A percentile compares a stretch with the other conserved stretches of the same genome.
These are phyloP conservation scores for Aspergillus hancockii DNA, from an alignment of 495 filamentous ascomycete species.

Conservation along the genomic window DNA sequence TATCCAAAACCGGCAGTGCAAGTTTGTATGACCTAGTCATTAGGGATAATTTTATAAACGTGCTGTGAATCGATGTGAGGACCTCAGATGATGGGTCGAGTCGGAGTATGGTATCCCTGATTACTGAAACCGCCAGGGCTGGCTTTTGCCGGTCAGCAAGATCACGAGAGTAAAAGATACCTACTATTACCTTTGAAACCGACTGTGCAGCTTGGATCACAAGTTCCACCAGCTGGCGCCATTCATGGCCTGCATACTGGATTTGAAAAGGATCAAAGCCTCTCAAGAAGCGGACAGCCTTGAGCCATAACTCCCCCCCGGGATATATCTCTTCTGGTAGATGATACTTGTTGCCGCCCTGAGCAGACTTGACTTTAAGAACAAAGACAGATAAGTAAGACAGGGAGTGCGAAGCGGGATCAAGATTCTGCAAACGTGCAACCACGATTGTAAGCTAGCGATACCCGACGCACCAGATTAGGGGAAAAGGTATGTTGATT, in stretches of 20 bases:
- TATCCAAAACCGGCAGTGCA: conserved; percentile 68
- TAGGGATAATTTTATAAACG: conserved; percentile 62
- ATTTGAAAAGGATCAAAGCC: conserved; percentile 60
- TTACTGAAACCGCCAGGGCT: conserved; percentile 56
- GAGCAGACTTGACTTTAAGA: conserved; percentile 31
- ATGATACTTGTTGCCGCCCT: conserved; percentile 21
- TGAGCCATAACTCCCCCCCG: conserved; percentile 47
- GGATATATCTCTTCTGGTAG: conserved; percentile 32
- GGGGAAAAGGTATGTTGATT: not conserved
- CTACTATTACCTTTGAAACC: conserved; percentile 38
- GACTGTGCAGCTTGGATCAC: conserved; percentile 41
- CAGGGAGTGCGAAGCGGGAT: conserved; percentile 44
- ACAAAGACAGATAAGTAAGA: conserved; percentile 44
- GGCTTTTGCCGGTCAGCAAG: conserved; percentile 41
- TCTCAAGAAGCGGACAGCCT: conserved; percentile 46
- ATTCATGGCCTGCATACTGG: conserved; percentile 57
- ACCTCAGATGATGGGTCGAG: conserved; percentile 70
- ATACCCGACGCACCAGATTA: too few relatives aligned
- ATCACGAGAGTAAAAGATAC: conserved; percentile 10
- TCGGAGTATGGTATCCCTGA: conserved; percentile 67
- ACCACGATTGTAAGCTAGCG: conserved; percentile 5
- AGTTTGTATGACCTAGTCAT: conserved; percentile 51
- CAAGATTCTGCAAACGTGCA: conserved; percentile 34
- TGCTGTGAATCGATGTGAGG: conserved; percentile 67
- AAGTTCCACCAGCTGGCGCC: conserved; percentile 52